Base-by-base conservation (phyloP, 2,329 filamentous ascomycete genomes). In the Dactylella cylindrospora region DNA sequence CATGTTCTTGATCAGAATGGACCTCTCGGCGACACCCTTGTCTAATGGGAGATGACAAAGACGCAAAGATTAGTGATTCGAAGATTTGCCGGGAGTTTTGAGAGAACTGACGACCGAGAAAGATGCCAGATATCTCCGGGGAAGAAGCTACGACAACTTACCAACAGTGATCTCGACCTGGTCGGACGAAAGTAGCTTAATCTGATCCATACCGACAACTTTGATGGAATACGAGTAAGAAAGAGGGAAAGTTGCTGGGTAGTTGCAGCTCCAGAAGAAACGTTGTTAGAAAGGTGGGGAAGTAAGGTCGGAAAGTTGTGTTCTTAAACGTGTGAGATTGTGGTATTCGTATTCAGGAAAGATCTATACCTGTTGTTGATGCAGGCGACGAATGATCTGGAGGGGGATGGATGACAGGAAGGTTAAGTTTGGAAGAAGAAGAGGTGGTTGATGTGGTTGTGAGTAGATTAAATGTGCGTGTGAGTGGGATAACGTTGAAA, bases 1-100 rank as follows among this genome's bases (percentile, higher is more conserved):
- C 85, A 98, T 85, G 79, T 97, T 95, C 83, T 95, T 96, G 79
- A 98, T 94, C 47, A 98, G 80, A 70, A 96, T 83, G 2, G 89
- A 95, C 67, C 91, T 88, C 78, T 95, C 89, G 33, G 88, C 89
- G 64, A 97, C 87, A 29, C 82, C 78, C 66, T 88, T 88, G 66
- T 95, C 90, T 87, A 65, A n/a, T n/a, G n/a, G 49, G 19, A 29
- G 7, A 23, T 19, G 20, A 15, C 22, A 55, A 28, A 50, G 36
- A 35, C n/a, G 33, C 33, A 26, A 36, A 20, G 9, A 25, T 62
- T 49, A 55, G 25, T 26, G 28, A 35, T 29, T 15, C n/a, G 17
- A 25, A 45, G 36, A 35, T 9, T 43, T 47, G 6, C 5, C 26
- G 12, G 23, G 38, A 33, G 26, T 25, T 19, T 7, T 22, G 26